Base-by-base conservation (phyloP, 2,329 filamentous ascomycete genomes). In the Diaporthe caulivora region DNA sequence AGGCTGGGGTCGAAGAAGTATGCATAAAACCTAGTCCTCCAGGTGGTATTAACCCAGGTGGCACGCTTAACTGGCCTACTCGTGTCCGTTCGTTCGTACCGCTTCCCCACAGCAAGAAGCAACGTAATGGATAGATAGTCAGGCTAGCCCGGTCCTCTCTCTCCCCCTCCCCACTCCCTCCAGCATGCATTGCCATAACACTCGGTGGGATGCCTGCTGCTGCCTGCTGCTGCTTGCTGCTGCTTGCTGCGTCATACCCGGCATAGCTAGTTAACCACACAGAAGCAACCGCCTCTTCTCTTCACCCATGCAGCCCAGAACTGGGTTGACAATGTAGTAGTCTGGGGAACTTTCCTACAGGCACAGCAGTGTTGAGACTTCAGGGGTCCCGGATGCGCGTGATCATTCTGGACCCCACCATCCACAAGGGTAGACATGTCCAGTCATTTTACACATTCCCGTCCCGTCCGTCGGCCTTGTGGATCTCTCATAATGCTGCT, bases 401-500 rank as follows among this genome's bases (percentile, higher is more conserved):
- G 62, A 67, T 53, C 62, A 53, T 53, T 53, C 62, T 67, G 47
- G 47, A 67, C 62, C 62, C 62, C 62, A 67, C 62, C 62, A 67
- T 40, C 47, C 62, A 40, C 44, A 67, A 51, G 47, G 47, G 62
- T 53, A 26, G 29, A 67, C 57, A 62, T 51, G 62, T 21, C 62
- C 31, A 67, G 21, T 67, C 62, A 53, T 40, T 67, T 53, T 53
- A 65, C 62, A 65, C 62, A 24, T 49, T 51, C 62, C 62, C 62
- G 13, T 51, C 62, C 44, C 47, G 13, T 62, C 57, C 57, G 44
- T 29, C 31, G 29, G 62, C 62, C 62, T 65, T 53, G 62, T 40
- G 47, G 47, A 24, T 67, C 62, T 53, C 17, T 13, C 37, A 34
- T 34, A 34, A 9, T 9, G 9, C 34, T 34, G 34, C 34, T 34